A percentile compares a stretch with the other conserved stretches of the same genome.
Evolutionary conservation across 306 rosid species (phyloP).

Genomic region (Clitoria ternatea): DNA sequence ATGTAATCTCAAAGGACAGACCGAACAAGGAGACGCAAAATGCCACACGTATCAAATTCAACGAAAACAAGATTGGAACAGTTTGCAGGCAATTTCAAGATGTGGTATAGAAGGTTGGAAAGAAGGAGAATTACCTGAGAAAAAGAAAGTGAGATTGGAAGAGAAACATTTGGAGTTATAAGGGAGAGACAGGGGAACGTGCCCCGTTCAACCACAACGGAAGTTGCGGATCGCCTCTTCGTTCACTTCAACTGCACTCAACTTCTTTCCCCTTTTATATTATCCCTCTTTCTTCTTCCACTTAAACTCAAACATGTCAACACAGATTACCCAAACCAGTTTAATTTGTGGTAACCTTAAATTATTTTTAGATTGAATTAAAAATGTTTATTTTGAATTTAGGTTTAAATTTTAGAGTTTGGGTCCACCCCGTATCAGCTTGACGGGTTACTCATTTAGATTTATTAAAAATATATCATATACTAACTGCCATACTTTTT

Average conservation of each 20-base stretch:
- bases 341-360: no score
- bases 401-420: no score
- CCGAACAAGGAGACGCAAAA: background rate
- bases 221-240: conserved; percentile 34
- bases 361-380: no score
- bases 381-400: no score
- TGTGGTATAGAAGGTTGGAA: conserved; percentile 7
- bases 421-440: no score
- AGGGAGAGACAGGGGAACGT: background rate
- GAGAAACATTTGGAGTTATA: conserved; percentile 32
- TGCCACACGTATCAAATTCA: no score
- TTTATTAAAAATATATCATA: no score
- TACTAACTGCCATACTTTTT: no score
- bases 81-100: background rate
- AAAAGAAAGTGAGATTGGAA: conserved; percentile 5
- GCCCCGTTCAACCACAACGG: conserved; percentile 26
- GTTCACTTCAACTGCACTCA: conserved; percentile 10
- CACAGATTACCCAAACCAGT: no score
- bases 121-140: conserved; percentile 31
- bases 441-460: no score
- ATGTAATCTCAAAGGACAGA: background rate
- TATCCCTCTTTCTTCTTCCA: no score
- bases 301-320: no score
- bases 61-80: background rate
- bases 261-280: background rate